Base-by-base conservation (phyloP, 2,329 filamentous ascomycete species). In the Paramyrothecium sp. region DNA sequence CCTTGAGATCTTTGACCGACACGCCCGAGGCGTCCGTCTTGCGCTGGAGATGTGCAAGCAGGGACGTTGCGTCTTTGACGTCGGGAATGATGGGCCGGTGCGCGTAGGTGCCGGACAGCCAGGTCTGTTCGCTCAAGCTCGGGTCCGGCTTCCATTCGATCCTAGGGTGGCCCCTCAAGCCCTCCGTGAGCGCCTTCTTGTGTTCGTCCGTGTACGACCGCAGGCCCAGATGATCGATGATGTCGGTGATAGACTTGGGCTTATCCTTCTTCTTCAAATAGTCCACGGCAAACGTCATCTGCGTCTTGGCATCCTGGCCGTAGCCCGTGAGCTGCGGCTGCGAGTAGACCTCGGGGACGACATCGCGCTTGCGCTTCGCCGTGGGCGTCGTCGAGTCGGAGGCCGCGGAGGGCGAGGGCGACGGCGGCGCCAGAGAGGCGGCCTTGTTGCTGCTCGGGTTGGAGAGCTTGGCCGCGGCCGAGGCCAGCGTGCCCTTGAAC, bases 1-100 rank as follows among this genome's bases (percentile, higher is more conserved):
- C 95, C 75, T 97, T 96, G 60, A 99, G 83, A 67, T 97, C 92
- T 72, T 92, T 92, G 61, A 98, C 91, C 41, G 82, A 83, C 55
- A 98, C 85, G 13, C 91, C 92, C 62, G 89, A 87, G 2, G 91
- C 90, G 58, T 92, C 92, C 54, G 85, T 86, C 74, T 93, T 92
- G 55, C 83, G 81, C 75, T 97, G 92, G 33, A 99, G 84, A 69
- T 91, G 89, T 56, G 84, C 85, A 55, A 96, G 85, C 55, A 99
- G 84, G 65, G 92, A 87, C 44, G 89, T 87, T 58, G 88, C 86
- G 67, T 86, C 88, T 65, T 86, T 88, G 59, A 99, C 94, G 60
- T 90, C 88, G 3, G 82, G 81, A 71, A 97, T 92, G 65, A 90
- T 85, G 55, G 95, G 92, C 44, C 87, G 86, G 79, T 96, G 96